These are phyloP conservation scores for Fusarium longipes DNA, from an alignment of 2,329 filamentous ascomycete genomes.

Conservation along the genomic window DNA sequence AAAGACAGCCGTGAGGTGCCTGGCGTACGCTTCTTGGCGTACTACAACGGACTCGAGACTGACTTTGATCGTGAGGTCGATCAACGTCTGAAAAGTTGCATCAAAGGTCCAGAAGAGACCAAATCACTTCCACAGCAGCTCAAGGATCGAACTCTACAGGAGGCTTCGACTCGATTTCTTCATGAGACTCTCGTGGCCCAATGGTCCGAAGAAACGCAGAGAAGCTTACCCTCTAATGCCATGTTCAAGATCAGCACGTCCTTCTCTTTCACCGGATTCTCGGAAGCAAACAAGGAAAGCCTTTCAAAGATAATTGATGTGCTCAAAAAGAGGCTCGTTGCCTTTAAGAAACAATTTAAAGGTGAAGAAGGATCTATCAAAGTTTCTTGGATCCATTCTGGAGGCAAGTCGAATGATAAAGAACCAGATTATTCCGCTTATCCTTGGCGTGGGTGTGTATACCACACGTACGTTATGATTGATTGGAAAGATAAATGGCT, in stretches of 20 bases:
- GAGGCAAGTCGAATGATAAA: slow-evolving; percentile 27
- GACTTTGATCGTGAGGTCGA: slow-evolving; percentile 17
- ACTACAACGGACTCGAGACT: slow-evolving; percentile 20
- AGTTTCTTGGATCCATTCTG: slow-evolving; percentile 48
- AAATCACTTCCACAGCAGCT: slow-evolving; percentile 21
- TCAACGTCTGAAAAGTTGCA: not conserved
- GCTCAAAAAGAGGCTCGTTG: slow-evolving; percentile 18
- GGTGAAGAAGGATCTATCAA: slow-evolving; percentile 33
- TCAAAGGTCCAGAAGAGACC: fast-evolving
- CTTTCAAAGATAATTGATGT: not conserved
- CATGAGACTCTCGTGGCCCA: slow-evolving; percentile 7
- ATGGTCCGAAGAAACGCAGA: slow-evolving; percentile 12
- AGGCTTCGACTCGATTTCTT: not conserved
- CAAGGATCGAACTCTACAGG: slow-evolving; percentile 26
- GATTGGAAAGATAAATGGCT: slow-evolving; percentile 50
- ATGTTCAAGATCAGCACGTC: slow-evolving; percentile 6
- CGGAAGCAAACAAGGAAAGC: fast-evolving
- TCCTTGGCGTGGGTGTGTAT: slow-evolving; percentile 46
- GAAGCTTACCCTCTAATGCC: not conserved
- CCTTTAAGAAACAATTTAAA: slow-evolving; percentile 33
- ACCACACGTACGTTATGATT: slow-evolving; percentile 48
- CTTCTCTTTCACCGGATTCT: not conserved
- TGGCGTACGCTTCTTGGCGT: slow-evolving; percentile 28
- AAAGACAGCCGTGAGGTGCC: not conserved
- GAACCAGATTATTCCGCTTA: slow-evolving; percentile 41